phyloP scores from a whole-genome alignment of 352 stramenopile genomes.

The Phytophthora rubi region DNA sequence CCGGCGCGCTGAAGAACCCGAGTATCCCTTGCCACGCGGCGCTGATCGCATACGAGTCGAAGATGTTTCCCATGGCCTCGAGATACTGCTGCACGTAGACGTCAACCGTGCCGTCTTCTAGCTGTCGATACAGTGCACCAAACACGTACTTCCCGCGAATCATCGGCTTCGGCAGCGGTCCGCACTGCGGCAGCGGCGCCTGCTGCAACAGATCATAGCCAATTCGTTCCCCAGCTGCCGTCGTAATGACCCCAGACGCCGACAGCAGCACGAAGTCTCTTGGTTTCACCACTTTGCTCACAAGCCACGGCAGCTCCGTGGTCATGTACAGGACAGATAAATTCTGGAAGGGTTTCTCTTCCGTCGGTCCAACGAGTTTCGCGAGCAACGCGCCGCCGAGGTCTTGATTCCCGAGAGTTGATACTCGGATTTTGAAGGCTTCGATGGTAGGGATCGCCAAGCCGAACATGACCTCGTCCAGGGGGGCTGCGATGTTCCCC shows the following conservation, averaged over 20 bases:
- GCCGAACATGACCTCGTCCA: slow-evolving; percentile 78
- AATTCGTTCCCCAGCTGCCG: slow-evolving; percentile 43
- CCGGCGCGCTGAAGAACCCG: slow-evolving; percentile 29
- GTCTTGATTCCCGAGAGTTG: slow-evolving; percentile 33
- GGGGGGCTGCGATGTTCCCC: slow-evolving; percentile 41
- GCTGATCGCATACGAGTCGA: slow-evolving; percentile 34
- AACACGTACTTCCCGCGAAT: slow-evolving; percentile 45
- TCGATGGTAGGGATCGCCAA: slow-evolving; percentile 49
- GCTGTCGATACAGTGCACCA: slow-evolving; percentile 39
- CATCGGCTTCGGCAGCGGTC: slow-evolving; percentile 28
- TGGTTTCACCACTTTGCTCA: slow-evolving; percentile 50
- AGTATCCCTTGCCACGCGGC: slow-evolving; percentile 35
- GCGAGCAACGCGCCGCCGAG: slow-evolving; percentile 56
- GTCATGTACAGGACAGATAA: slow-evolving; percentile 56
- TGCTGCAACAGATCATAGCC: slow-evolving; percentile 65
- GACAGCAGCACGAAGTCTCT: slow-evolving; percentile 56
- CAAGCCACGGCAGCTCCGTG: slow-evolving; percentile 42
- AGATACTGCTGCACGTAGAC: slow-evolving; percentile 45
- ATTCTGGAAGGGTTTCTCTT: slow-evolving; percentile 52
- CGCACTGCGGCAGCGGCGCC: slow-evolving; percentile 41
- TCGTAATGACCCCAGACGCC: slow-evolving; percentile 45
- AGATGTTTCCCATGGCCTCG: slow-evolving; percentile 33
- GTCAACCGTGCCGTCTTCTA: slow-evolving; percentile 39
- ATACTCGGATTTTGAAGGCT: slow-evolving; percentile 41
- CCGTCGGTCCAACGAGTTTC: slow-evolving; percentile 48